Evolutionary conservation across 2,329 filamentous ascomycete species (phyloP).

Genomic region (Botrytis galanthina): DNA sequence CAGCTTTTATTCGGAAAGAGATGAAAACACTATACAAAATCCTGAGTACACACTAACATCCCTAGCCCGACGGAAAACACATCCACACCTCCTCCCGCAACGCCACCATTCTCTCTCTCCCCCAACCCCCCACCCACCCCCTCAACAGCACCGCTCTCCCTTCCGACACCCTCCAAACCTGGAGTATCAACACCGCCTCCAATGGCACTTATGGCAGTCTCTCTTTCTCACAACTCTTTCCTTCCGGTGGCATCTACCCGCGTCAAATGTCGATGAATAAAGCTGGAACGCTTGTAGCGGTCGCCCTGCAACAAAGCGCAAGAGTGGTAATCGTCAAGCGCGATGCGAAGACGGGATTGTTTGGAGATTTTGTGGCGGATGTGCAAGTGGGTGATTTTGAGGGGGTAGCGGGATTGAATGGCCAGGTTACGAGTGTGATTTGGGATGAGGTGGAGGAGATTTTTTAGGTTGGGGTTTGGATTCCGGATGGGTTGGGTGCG

Average conservation of each 20-base stretch:
- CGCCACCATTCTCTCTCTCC: slow-evolving; percentile 53
- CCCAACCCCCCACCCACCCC: slow-evolving; percentile 44
- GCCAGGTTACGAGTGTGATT: slow-evolving; percentile 35
- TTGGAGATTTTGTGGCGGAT: slow-evolving; percentile 38
- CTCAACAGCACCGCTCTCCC: slow-evolving; percentile 46
- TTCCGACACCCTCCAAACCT: slow-evolving; percentile 65
- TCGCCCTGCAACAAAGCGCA: slow-evolving; percentile 45
- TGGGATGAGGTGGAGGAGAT: slow-evolving; percentile 31
- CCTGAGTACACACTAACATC: slow-evolving; percentile 19
- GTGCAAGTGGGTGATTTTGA: slow-evolving; percentile 12
- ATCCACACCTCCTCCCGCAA: slow-evolving; percentile 67
- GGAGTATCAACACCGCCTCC: slow-evolving; percentile 50
- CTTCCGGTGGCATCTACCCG: slow-evolving; percentile 47
- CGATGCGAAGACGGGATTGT: slow-evolving; percentile 43
- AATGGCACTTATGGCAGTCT: slow-evolving; percentile 45
- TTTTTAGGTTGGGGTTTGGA: background rate
- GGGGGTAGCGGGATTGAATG: slow-evolving; percentile 19
- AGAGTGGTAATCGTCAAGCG: slow-evolving; percentile 45
- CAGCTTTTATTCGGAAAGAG: background rate
- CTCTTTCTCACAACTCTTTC: slow-evolving; percentile 43
- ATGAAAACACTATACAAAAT: background rate
- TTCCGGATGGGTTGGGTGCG: background rate
- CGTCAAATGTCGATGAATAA: slow-evolving; percentile 49
- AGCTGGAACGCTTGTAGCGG: slow-evolving; percentile 45
- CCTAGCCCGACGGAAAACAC: slow-evolving; percentile 58